Base-by-base conservation (phyloP, 805 yeast genomes). In the Ogataea methanolica region DNA sequence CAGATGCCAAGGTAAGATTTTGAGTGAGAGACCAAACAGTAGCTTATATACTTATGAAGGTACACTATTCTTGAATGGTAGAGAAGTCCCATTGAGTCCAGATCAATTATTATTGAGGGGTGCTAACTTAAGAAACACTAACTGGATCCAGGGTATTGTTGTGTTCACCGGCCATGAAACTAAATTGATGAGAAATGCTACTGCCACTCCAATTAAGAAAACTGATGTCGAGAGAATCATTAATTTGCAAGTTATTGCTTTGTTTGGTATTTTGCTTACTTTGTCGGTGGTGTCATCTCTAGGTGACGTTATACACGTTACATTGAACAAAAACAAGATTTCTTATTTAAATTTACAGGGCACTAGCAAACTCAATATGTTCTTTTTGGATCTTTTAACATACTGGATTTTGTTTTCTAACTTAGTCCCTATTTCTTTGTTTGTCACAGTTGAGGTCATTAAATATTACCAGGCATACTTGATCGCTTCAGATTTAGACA, bases 121-220 rank as follows among this genome's bases (percentile, higher is more conserved):
- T 52, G 99, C 99, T 5, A 89, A 94, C 4, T 73, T 94, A 52
- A 78, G 97, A 67, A 94, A 94, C 62, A 95, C 99, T 0, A 87
- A 83, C 39, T 94, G 97, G 97, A 81, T 94, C 39, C 88, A 88
- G 58, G 99, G 99, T 21, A 75, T 89, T 44, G 97, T 88, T 2
- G 80, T 94, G 1, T 94, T 92, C 65, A 94, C 99, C 0, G 99
- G 99, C 19, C 99, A 95, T 65, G 99, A 94, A 69, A 94, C 99
- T 0, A 94, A 94, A 61, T 74, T 94, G 55, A 92, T 94, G 98
- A 81, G 99, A 63, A 94, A 94, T 70, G 99, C 99, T 17, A 91
- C 98, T 2, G 97, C 99, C 1, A 84, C 99, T 2, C 99, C 99
- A 11, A 95, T 94, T 60, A 94, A 94, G 65, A 79, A 96, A 59